Conservation (phyloP, 108 stramenopile genomes). For the Hondaea fermentalgiana region DNA sequence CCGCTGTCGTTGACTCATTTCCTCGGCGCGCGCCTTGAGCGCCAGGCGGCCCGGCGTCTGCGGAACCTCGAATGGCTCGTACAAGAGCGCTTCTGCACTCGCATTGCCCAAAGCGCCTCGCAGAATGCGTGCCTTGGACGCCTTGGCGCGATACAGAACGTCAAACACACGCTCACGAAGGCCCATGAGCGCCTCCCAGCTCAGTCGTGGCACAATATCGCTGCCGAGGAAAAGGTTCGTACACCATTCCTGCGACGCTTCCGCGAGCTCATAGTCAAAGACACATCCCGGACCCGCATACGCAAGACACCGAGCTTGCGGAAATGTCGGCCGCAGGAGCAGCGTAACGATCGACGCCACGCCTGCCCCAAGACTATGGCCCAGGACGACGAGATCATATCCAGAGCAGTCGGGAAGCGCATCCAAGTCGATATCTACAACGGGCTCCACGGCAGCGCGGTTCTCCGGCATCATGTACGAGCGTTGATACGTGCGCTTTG, state of each 20-base stretch:
- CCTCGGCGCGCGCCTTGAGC: not conserved
- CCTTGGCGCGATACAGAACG: not conserved
- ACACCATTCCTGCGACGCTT: not conserved
- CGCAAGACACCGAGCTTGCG: not conserved
- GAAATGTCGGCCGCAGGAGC: not conserved
- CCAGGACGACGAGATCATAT: not conserved
- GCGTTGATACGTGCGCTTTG: not conserved
- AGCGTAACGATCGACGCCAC: not conserved
- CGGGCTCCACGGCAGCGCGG: not conserved
- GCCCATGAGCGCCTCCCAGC: not conserved
- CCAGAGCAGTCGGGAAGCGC: not conserved
- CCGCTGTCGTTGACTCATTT: not conserved
- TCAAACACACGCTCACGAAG: not conserved
- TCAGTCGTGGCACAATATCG: not conserved
- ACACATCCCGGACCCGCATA: not conserved
- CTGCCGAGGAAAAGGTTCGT: not conserved
- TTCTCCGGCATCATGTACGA: not conserved
- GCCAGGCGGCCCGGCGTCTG: not conserved
- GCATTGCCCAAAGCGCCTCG: not conserved
- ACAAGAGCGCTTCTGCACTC: not conserved
- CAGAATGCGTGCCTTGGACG: not conserved
- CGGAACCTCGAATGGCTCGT: not conserved
- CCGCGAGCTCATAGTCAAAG: not conserved
- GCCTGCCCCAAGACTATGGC: not conserved
- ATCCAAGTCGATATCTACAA: not conserved